Evolutionary conservation across 169 alveolate species (phyloP), one percentile per base, ranked within the genome.

Genomic region (Eimeria tenella): DNA sequence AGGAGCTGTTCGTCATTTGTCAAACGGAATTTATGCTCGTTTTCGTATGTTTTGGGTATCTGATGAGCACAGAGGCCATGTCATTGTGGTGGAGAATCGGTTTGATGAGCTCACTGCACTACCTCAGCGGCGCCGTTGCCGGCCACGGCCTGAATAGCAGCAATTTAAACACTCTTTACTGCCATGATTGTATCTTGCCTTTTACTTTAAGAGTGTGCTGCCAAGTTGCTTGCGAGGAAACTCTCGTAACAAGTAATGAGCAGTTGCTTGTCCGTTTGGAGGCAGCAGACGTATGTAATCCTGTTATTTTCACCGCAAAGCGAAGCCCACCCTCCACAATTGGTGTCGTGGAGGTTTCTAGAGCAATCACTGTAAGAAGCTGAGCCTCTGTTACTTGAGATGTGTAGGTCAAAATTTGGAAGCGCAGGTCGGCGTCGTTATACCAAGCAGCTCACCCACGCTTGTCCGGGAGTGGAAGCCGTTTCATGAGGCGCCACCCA

Each of bases 131-230:
- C 42, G 7, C 25, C 13, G 86, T 62, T 9, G 63, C 65, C 23
- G 86, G 63, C n/a, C 86, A 75, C 63, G 86, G 86, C 6, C 42
- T 75, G 4, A 75, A 75, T 62, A 7, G 86, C 23, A 75, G 86
- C 17, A 31, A 31, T 6, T 5, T 75, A 31, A 4, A 25, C 4
- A 75, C 86, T 11, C 86, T 75, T 31, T 75, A 42, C 63, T 75
- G 86, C 63, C 60, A 49, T 0, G 86, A 75, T 3, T 75, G 86
- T 31, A 13, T 9, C 9, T 17, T 75, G 9, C 86, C 86, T 0
- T 25, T 75, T 31, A 75, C 23, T 13, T 75, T 75, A 50, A 31
- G 49, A 75, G 63, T 50, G 7, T 75, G 86, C 86, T 75, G 86
- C 63, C 23, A 9, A 13, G 4, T 62, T 5, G 86, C 25, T 17